These are phyloP conservation scores for Amanita rimosa DNA, from an alignment of 768 basidiomycete genomes.

Conservation along the genomic window DNA sequence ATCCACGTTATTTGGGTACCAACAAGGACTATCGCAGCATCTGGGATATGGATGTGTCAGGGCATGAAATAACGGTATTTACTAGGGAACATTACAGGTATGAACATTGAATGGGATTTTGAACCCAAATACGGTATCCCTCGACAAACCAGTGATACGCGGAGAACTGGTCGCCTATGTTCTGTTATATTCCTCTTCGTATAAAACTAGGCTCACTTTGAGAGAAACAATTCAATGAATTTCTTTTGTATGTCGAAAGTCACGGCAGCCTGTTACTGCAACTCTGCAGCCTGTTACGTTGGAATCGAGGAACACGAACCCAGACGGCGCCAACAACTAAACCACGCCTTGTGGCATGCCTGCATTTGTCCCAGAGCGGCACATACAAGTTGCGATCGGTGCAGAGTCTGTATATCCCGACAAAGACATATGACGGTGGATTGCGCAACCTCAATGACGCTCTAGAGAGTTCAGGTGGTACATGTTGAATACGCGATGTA, in stretches of 20 bases:
- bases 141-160: slow-evolving; percentile 47
- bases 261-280: slow-evolving; percentile 35
- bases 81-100: slow-evolving; percentile 40
- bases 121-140: slow-evolving; percentile 55
- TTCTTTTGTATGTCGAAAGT: slow-evolving; percentile 65
- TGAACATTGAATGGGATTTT: slow-evolving; percentile 54
- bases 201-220: slow-evolving; percentile 34
- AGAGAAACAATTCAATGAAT: slow-evolving; percentile 52
- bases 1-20: slow-evolving; percentile 67
- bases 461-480: slow-evolving; percentile 38
- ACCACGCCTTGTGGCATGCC: slow-evolving; percentile 65
- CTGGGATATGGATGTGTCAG: slow-evolving; percentile 21
- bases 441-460: slow-evolving; percentile 57
- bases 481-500: slow-evolving; percentile 12
- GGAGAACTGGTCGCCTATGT: slow-evolving; percentile 36
- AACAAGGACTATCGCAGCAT: slow-evolving; percentile 64
- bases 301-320: slow-evolving; percentile 30
- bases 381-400: slow-evolving; percentile 59
- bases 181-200: neutral
- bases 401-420: slow-evolving; percentile 74
- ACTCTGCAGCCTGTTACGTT: neutral
- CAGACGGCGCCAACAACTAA: slow-evolving; percentile 55
- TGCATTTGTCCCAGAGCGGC: slow-evolving; percentile 81
- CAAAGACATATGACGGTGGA: slow-evolving; percentile 74
- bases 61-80: neutral